Evolutionary conservation across 345 rosid species (phyloP).

Genomic region (Zanthoxylum bungeanum): DNA sequence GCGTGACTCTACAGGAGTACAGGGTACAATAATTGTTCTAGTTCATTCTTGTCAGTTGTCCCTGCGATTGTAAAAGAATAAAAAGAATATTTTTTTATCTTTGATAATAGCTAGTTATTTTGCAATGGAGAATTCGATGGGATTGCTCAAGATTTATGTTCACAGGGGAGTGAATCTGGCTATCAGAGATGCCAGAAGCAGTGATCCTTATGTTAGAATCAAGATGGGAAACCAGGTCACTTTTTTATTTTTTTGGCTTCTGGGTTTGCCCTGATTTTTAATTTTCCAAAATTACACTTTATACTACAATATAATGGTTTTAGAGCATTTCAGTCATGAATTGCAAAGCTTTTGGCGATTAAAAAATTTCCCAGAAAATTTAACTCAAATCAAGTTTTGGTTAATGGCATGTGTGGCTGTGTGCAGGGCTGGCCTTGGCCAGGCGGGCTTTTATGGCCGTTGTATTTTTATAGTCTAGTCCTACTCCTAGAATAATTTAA

Average conservation of each 20-base stretch:
- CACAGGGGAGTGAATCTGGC: slow-evolving; percentile 79
- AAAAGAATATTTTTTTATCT: not conserved
- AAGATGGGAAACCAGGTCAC: slow-evolving; percentile 78
- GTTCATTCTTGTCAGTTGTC: no score
- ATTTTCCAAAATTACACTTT: not conserved
- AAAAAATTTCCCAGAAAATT: not conserved
- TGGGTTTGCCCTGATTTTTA: not conserved
- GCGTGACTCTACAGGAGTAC: no score
- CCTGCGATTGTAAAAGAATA: no score
- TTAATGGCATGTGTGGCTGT: not conserved
- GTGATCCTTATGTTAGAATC: slow-evolving; percentile 81
- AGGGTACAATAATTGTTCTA: no score
- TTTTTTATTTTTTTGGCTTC: not conserved
- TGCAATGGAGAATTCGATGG: slow-evolving; percentile 71
- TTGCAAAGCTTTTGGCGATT: not conserved
- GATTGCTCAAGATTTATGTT: slow-evolving; percentile 68
- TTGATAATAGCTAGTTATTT: not conserved
- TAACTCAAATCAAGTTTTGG: not conserved
- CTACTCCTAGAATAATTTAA: not conserved
- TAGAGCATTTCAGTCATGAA: not conserved
- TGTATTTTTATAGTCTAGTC: no score
- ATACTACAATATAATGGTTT: not conserved
- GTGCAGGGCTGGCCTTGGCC: no score
- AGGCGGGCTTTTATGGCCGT: no score
- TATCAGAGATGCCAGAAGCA: slow-evolving; percentile 67